Percentiles rank a stretch among this genome's conserved stretches.
Conservation (phyloP, 2,329 filamentous ascomycete genomes). For the Chaetomiaceae sp. region DNA sequence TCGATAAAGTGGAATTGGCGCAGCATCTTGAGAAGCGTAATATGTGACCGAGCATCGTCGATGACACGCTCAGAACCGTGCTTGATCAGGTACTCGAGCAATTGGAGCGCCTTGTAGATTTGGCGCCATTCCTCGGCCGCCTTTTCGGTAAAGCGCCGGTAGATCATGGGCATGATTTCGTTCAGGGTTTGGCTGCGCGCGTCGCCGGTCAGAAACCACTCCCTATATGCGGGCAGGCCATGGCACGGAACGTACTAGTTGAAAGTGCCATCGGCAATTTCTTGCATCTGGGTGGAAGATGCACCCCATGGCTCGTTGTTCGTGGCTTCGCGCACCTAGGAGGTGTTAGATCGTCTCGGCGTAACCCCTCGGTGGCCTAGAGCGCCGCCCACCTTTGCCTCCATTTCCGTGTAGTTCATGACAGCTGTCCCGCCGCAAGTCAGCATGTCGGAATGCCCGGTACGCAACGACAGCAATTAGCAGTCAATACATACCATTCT, state of each 20-base stretch:
- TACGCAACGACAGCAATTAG: neutral
- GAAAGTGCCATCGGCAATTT: constrained; percentile 96
- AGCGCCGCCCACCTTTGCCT: constrained; percentile 51
- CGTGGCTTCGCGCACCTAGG: constrained; percentile 87
- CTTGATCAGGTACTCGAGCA: constrained; percentile 93
- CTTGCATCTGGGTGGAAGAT: constrained; percentile 83
- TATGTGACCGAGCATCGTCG: constrained; percentile 90
- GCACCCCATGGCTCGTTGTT: constrained; percentile 98
- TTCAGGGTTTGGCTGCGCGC: constrained; percentile 81
- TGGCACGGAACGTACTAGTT: constrained; percentile 70
- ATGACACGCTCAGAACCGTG: constrained; percentile 97
- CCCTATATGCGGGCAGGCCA: neutral
- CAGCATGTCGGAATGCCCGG: constrained; percentile 5
- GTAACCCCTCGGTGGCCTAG: constrained; percentile 1
- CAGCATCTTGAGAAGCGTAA: constrained; percentile 95
- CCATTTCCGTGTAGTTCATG: constrained; percentile 98
- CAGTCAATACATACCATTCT: constrained; percentile 68
- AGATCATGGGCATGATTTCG: constrained; percentile 99
- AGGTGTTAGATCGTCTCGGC: neutral
- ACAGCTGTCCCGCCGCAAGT: constrained; percentile 59
- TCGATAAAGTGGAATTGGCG: constrained; percentile 98
- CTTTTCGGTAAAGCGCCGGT: constrained; percentile 98
- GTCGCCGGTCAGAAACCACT: constrained; percentile 15
- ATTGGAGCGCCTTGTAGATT: constrained; percentile 96
- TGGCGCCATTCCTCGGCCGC: constrained; percentile 97